Evolutionary conservation across 176 grass and related monocot genomes (phyloP).

Genomic region (Guadua angustifolia): DNA sequence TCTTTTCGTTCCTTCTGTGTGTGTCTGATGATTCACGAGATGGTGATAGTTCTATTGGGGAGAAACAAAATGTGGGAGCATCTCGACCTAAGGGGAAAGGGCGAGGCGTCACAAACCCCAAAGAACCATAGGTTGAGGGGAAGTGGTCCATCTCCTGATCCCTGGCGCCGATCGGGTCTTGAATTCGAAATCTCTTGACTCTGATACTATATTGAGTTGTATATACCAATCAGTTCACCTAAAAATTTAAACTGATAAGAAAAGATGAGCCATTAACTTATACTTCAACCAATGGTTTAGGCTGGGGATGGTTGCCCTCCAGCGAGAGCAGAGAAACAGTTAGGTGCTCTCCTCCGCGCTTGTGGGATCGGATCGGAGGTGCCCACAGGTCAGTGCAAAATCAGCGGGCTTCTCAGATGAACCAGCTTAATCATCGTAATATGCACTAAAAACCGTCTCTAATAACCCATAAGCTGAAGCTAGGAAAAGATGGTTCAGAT

Average conservation of each 20-base stretch:
- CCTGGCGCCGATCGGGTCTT: too few relatives aligned
- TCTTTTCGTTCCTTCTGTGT: not conserved
- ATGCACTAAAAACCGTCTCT: not conserved
- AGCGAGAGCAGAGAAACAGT: constrained; percentile 45
- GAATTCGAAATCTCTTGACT: too few relatives aligned
- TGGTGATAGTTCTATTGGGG: not conserved
- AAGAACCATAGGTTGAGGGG: not conserved
- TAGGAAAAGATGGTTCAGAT: not conserved
- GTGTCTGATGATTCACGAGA: not conserved
- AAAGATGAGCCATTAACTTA: too few relatives aligned
- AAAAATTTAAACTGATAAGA: too few relatives aligned
- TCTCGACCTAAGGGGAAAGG: constrained; percentile 24
- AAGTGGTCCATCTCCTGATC: constrained; percentile 35
- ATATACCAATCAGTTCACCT: too few relatives aligned
- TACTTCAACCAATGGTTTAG: constrained; percentile 53
- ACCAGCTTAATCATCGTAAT: not conserved
- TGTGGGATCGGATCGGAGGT: constrained; percentile 32
- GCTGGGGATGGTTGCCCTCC: constrained; percentile 53
- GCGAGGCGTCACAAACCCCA: constrained; percentile 30
- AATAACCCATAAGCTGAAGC: not conserved
- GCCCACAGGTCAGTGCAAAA: not conserved
- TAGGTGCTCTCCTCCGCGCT: constrained; percentile 31
- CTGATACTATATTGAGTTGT: too few relatives aligned
- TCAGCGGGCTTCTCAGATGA: not conserved
- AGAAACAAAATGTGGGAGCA: constrained; percentile 10